phyloP scores from a whole-genome alignment of 1,139 yeast species.

The Hanseniaspora sp. region DNA sequence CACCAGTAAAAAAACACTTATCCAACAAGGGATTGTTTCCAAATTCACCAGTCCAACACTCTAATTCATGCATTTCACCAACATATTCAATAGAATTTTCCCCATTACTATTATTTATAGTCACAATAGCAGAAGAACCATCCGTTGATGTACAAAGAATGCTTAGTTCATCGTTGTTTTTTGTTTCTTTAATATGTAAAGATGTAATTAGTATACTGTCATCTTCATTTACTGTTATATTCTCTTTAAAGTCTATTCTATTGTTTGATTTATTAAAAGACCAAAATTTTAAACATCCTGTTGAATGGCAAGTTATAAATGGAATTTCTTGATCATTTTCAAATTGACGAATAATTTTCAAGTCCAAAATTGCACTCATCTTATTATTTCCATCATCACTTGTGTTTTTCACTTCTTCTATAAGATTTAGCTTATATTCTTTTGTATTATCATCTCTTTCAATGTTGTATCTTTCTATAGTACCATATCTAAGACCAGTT shows the following conservation, averaged over 20 bases:
- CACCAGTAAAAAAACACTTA: conserved; percentile 70
- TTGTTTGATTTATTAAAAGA: conserved; percentile 23
- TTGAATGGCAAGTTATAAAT: conserved; percentile 63
- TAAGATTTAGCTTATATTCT: neutral
- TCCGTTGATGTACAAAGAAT: conserved; percentile 45
- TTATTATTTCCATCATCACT: neutral
- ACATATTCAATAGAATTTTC: conserved; percentile 1
- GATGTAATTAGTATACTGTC: conserved; percentile 50
- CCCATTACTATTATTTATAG: conserved; percentile 14
- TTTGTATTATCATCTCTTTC: conserved; percentile 21
- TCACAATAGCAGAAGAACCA: conserved; percentile 33
- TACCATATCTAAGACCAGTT: conserved; percentile 53
- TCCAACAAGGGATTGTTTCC: conserved; percentile 46
- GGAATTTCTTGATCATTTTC: conserved; percentile 24
- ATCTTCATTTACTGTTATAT: conserved; percentile 38
- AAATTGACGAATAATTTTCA: conserved; percentile 53
- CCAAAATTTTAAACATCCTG: conserved; percentile 68
- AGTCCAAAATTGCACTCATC: conserved; percentile 63
- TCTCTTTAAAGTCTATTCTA: conserved; percentile 23
- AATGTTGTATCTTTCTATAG: conserved; percentile 49
- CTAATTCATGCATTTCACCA: conserved; percentile 45
- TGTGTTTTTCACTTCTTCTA: neutral
- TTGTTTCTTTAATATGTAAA: conserved; percentile 39
- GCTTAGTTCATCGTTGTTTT: conserved; percentile 22
- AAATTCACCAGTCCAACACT: conserved; percentile 83